Conservation (phyloP, 139 green algal species). For the Volvox reticuliferus region DNA sequence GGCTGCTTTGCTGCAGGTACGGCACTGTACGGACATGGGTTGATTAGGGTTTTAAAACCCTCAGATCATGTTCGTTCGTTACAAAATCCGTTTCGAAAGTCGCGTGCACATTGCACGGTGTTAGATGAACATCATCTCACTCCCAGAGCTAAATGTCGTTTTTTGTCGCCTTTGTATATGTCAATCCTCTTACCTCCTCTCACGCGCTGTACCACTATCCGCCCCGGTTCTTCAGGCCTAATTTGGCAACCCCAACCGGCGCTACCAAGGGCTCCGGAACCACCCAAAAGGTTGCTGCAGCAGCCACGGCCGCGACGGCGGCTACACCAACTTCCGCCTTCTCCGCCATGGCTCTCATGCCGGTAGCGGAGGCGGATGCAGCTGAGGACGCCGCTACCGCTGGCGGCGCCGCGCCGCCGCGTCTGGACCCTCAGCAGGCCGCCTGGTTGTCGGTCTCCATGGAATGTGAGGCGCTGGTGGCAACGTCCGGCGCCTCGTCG, state of each 20-base stretch:
- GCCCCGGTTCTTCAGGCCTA: neutral
- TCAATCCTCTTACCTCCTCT: too few species aligned
- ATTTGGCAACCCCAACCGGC: neutral
- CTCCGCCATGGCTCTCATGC: neutral
- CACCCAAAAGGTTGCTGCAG: neutral
- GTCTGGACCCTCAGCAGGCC: slow-evolving; percentile 7
- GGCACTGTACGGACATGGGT: neutral
- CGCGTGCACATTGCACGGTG: too few species aligned
- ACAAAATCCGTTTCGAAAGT: too few species aligned
- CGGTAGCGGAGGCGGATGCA: neutral
- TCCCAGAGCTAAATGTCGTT: too few species aligned
- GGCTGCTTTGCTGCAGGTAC: slow-evolving; percentile 63
- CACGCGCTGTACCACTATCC: too few species aligned
- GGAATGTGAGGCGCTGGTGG: slow-evolving; percentile 68
- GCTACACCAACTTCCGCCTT: neutral
- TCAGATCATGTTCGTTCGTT: too few species aligned
- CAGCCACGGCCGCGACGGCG: too few species aligned
- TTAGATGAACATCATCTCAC: too few species aligned
- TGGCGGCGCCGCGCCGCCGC: too few species aligned
- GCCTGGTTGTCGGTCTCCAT: slow-evolving; percentile 78
- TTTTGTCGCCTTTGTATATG: too few species aligned
- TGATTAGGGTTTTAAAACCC: too few species aligned
- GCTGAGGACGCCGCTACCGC: neutral
- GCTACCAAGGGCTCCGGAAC: neutral
- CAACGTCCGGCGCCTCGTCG: neutral